phyloP scores from a whole-genome alignment of 371 early-diverging fungal species.

The Thermomucor indicae-seudaticae region DNA sequence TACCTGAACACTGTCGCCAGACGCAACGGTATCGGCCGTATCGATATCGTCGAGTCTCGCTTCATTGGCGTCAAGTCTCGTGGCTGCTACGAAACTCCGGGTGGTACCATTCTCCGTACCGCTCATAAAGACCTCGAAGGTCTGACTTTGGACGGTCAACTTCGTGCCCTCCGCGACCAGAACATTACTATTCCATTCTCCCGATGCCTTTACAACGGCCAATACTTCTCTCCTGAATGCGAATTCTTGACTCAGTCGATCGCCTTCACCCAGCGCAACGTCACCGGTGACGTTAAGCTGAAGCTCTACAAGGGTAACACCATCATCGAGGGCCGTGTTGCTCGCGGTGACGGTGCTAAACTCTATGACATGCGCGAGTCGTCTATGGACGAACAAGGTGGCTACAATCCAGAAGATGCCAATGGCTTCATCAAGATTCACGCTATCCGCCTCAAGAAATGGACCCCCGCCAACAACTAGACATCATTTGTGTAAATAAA shows the following conservation, averaged over 20 bases:
- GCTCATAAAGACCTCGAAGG: conserved; percentile 97
- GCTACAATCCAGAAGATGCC: conserved; percentile 88
- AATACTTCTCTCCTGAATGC: conserved; percentile 95
- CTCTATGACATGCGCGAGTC: conserved; percentile 93
- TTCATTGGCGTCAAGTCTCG: conserved; percentile 98
- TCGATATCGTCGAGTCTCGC: conserved; percentile 98
- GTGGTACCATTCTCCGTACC: conserved; percentile 90
- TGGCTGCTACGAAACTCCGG: conserved; percentile 98
- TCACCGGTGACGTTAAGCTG: conserved; percentile 88
- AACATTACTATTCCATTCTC: conserved; percentile 76
- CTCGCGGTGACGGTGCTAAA: conserved; percentile 67
- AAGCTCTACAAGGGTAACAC: conserved; percentile 96
- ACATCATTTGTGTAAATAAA: conserved; percentile 3
- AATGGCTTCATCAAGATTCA: conserved; percentile 97
- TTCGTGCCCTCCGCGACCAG: conserved; percentile 88
- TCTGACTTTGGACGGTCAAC: conserved; percentile 90
- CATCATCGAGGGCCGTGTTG: conserved; percentile 83
- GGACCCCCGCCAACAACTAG: conserved; percentile 43
- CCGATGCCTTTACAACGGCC: conserved; percentile 87
- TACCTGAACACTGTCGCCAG: conserved; percentile 94
- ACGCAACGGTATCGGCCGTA: conserved; percentile 95
- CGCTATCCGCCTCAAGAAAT: conserved; percentile 93
- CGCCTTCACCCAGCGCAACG: conserved; percentile 75
- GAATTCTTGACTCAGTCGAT: conserved; percentile 83
- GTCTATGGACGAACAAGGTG: conserved; percentile 95